A percentile compares a stretch with the other conserved stretches of the same genome.
phyloP scores from a whole-genome alignment of 768 basidiomycete species.

The Lactifluus subvellereus region DNA sequence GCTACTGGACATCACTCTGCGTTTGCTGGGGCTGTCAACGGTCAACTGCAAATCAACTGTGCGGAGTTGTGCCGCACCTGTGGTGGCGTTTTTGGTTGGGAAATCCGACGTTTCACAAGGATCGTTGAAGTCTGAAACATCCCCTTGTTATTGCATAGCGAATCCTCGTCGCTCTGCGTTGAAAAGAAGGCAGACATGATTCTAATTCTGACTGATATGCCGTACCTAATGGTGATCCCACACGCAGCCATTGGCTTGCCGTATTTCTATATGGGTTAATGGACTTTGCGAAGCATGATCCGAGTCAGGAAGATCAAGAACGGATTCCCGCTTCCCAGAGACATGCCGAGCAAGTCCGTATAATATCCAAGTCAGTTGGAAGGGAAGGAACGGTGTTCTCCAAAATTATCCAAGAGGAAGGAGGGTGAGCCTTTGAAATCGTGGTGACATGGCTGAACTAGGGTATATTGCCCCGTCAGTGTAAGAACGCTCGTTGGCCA shows the following conservation, averaged over 20 bases:
- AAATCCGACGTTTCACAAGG: background rate
- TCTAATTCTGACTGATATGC: background rate
- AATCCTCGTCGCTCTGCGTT: background rate
- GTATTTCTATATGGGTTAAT: background rate
- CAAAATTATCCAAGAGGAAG: background rate
- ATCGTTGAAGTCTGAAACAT: background rate
- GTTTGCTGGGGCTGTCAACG: background rate
- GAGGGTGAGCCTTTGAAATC: background rate
- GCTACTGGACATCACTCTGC: background rate
- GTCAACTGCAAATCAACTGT: background rate
- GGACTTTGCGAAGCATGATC: background rate
- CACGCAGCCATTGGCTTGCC: background rate
- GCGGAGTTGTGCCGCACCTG: background rate
- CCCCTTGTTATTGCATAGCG: background rate
- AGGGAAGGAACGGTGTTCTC: background rate
- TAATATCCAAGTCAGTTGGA: background rate
- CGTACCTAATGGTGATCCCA: background rate
- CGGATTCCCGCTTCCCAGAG: background rate
- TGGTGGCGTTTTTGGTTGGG: background rate
- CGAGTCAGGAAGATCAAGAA: background rate
- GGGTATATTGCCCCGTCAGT: background rate
- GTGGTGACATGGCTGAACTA: background rate
- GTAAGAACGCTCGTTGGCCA: background rate
- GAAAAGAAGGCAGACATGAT: background rate
- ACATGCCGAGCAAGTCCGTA: background rate